phyloP scores from a whole-genome alignment of 768 basidiomycete species.

The Obba rivulosa region DNA sequence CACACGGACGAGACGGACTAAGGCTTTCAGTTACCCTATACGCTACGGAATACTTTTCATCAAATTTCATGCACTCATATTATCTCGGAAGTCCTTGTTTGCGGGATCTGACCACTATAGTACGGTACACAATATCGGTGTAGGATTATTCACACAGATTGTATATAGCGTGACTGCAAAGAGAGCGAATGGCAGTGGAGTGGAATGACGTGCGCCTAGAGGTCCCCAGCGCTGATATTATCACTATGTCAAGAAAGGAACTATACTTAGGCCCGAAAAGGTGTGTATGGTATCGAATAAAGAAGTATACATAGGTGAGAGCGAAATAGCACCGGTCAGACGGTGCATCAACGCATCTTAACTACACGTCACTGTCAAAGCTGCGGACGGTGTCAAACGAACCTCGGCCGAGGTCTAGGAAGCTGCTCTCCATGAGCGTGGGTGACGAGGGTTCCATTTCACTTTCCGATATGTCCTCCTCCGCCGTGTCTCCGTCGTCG shows the following conservation, averaged over 20 bases:
- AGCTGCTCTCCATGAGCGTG: slow-evolving; percentile 28
- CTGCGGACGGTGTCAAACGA: slow-evolving; percentile 36
- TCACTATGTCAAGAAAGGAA: no score
- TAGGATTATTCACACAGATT: no score
- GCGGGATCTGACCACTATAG: no score
- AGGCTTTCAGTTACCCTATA: not conserved
- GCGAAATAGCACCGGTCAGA: not conserved
- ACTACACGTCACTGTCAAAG: slow-evolving; percentile 24
- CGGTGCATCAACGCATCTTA: not conserved
- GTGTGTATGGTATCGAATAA: slow-evolving; percentile 5
- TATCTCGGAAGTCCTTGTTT: no score
- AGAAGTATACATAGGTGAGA: slow-evolving; percentile 3
- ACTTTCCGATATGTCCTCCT: slow-evolving; percentile 7
- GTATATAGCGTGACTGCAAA: no score
- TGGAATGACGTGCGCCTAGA: no score
- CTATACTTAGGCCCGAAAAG: no score
- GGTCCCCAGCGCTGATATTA: no score
- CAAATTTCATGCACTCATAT: no score
- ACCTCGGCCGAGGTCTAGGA: slow-evolving; percentile 34
- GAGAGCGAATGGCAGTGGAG: no score
- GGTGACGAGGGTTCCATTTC: slow-evolving; percentile 7
- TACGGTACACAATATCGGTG: no score
- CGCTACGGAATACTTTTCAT: no score
- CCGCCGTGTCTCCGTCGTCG: slow-evolving; percentile 18
- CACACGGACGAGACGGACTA: slow-evolving; percentile 65